Evolutionary conservation across 805 yeast genomes (phyloP).

Genomic region (Saccharomycopsis vini): DNA sequence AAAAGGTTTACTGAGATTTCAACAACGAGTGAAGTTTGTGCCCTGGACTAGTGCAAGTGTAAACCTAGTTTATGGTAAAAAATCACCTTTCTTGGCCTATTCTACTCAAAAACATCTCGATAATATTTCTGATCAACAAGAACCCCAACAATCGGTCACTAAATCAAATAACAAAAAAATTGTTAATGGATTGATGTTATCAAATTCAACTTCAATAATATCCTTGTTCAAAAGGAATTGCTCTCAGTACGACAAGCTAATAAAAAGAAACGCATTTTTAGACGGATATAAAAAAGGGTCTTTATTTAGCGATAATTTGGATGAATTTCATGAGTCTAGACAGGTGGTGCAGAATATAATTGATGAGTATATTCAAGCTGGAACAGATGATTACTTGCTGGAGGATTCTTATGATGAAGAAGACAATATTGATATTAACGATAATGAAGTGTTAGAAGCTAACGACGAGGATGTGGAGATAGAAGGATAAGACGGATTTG

Average conservation of each 20-base stretch:
- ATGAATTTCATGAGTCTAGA: slow-evolving; percentile 72
- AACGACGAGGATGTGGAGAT: not conserved
- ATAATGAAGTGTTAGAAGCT: too few species aligned
- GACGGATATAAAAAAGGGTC: slow-evolving; percentile 54
- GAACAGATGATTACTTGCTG: slow-evolving; percentile 29
- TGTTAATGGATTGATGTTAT: slow-evolving; percentile 73
- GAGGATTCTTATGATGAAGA: not conserved
- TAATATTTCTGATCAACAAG: not conserved
- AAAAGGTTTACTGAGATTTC: slow-evolving; percentile 55
- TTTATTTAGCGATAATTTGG: slow-evolving; percentile 31
- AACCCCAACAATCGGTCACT: not conserved
- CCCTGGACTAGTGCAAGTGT: slow-evolving; percentile 74
- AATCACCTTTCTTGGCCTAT: slow-evolving; percentile 31
- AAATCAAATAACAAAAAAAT: slow-evolving; percentile 17
- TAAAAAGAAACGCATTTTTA: slow-evolving; percentile 73
- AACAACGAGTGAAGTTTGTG: slow-evolving; percentile 62
- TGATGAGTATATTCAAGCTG: slow-evolving; percentile 69
- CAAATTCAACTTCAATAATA: slow-evolving; percentile 73
- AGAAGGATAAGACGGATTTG: not conserved
- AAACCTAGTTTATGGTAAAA: slow-evolving; percentile 67
- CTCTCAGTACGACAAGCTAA: slow-evolving; percentile 70
- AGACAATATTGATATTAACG: not conserved
- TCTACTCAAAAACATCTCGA: not conserved
- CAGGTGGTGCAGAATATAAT: slow-evolving; percentile 68
- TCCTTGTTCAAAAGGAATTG: slow-evolving; percentile 58